A percentile compares a stretch with the other conserved stretches of the same genome.
Conservation (phyloP, 1,284 basidiomycete species). For the Trametes versicolor region DNA sequence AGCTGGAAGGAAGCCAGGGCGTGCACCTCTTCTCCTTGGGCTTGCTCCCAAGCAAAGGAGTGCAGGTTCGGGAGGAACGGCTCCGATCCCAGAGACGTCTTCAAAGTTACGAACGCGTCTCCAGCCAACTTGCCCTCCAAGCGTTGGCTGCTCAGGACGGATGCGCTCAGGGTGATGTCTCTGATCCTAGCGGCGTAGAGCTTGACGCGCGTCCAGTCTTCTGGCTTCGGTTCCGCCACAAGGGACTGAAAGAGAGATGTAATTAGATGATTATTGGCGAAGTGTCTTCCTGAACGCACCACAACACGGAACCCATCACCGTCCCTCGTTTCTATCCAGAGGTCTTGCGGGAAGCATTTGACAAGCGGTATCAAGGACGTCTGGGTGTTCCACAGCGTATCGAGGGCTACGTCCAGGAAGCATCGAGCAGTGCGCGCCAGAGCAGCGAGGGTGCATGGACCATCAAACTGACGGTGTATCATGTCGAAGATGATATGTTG, state of each 20-base stretch:
- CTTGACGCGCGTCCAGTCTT: slow-evolving; percentile 30
- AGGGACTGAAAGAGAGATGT: slow-evolving; percentile 11
- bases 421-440: slow-evolving; percentile 30
- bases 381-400: slow-evolving; percentile 30
- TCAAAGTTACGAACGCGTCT: slow-evolving; percentile 14
- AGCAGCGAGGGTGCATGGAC: slow-evolving; percentile 17
- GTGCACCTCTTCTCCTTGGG: background rate
- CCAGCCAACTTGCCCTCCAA: slow-evolving; percentile 2
- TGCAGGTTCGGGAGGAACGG: slow-evolving; percentile 31
- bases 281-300: slow-evolving; percentile 15
- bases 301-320: slow-evolving; percentile 11
- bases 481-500: slow-evolving; percentile 27
- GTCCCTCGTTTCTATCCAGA: slow-evolving; percentile 25
- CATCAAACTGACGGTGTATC: background rate
- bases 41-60: slow-evolving; percentile 26
- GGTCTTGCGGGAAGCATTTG: slow-evolving; percentile 28
- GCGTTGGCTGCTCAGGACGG: background rate
- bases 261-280: background rate
- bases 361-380: slow-evolving; percentile 28
- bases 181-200: slow-evolving; percentile 30
- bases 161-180: background rate
- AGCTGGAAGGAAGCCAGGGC: slow-evolving; percentile 22
- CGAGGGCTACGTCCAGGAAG: slow-evolving; percentile 31
- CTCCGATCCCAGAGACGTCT: slow-evolving; percentile 2
- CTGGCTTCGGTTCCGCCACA: slow-evolving; percentile 11